Base-by-base conservation (phyloP, 768 basidiomycete genomes). In the Leccinum truebloodii region DNA sequence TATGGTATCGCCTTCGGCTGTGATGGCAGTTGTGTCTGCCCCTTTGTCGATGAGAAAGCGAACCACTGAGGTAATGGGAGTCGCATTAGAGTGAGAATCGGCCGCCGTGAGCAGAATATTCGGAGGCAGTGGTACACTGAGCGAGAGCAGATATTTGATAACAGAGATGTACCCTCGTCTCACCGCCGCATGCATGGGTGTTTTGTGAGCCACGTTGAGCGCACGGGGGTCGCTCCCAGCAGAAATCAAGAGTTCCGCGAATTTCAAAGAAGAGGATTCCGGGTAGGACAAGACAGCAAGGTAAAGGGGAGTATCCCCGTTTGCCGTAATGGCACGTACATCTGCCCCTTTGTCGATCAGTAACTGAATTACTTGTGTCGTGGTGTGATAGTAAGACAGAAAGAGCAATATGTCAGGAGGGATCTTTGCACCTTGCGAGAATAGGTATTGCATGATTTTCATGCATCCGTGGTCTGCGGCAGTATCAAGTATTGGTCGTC, bases 201-300 rank as follows among this genome's bases (percentile, higher is more conserved):
- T 24, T 48, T 48, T 1, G 46, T 20, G 5, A 1, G 6, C 10
- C 22, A 18, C 6, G 22, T 1, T 24, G 20, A 24, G 7, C 4
- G 5, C 20, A 14, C 3, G 9, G 6, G 46, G 46, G 9, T 48
- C 13, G 22, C 46, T 48, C 6, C 22, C 46, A 22, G 46, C 46
- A 48, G 10, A 12, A 22, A 24, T 24, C 46, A 48, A 48, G 46
- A 48, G 5, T 9, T 48, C 3, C 6, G 8, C 22, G 0, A 48
- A 22, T 13, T 48, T 13, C 22, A 48, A 24, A 6, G 46, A 22
- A 24, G 22, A 22, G 13, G n/a, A 44, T 44, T 44, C 41, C 7
- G 4, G 3, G 8, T 1, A 0, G 30, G 30, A 32, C 9, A 0
- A 32, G n/a, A 44, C 9, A 4, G 1, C n/a, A 0, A 0, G 4